Evolutionary conservation across 2,329 filamentous ascomycete species (phyloP), one percentile per base, ranked within the genome.

Genomic region (Colletotrichum ledebouriae): DNA sequence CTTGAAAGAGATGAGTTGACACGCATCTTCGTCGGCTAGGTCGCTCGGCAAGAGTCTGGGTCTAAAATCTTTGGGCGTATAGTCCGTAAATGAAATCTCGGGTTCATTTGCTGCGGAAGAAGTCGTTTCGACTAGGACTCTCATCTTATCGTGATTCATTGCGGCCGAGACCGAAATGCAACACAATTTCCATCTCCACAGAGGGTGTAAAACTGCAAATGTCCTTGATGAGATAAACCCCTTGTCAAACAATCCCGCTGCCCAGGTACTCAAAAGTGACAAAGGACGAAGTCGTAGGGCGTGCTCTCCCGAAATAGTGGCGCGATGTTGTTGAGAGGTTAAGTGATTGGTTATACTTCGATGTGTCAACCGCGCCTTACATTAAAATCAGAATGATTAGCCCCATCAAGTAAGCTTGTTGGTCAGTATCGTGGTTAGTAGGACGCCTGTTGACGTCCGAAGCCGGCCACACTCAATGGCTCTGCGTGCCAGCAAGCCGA

Each of bases 361-460:
- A 52, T 67, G 59, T 63, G 59, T 67, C 59, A 67, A 67, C 42
- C 63, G 15, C 63, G 63, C 63, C 63, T 67, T 67, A 58, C 59
- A 67, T 59, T 63, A 58, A 25, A 62, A 46, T 34, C 42, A 41
- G 50, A n/a, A 42, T n/a, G 1, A 46, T 37, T n/a, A 22, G 46
- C 44, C 46, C 53, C 37, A 57, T 52, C 34, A 1, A 39, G 34
- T 37, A 39, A 39, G 34, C 34, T 50, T 58, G 50, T 49, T 37
- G 17, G 44, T 49, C 33, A 33, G 44, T 60, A 34, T 49, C 12
- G 46, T 29, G n/a, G 7, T 4, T 22, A 22, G 22, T 22, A 22
- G 22, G 22, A 22, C 22, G 22, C 22, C 22, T 22, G 22, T 3
- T 22, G 5, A 37, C 33, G 9, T 60, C 58, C 47, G 59, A 61